Evolutionary conservation across 805 yeast species (phyloP).

Genomic region (Clavispora fructus): DNA sequence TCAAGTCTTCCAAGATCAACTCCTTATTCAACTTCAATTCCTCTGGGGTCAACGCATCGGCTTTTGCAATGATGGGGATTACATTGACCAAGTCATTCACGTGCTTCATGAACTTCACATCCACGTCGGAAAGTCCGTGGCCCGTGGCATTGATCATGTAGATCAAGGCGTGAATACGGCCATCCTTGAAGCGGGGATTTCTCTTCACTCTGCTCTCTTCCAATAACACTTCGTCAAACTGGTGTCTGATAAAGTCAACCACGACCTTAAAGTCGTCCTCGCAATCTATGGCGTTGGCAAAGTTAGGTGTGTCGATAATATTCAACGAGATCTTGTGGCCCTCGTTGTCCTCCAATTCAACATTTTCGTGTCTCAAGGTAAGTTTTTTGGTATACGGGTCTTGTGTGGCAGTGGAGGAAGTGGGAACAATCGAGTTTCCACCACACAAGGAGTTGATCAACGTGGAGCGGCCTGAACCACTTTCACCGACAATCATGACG

Average conservation of each 20-base stretch:
- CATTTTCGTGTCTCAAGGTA: slow-evolving; percentile 69
- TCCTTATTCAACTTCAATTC: slow-evolving; percentile 63
- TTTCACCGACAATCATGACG: slow-evolving; percentile 79
- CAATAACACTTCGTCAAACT: slow-evolving; percentile 74
- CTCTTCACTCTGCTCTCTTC: slow-evolving; percentile 80
- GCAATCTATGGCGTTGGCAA: slow-evolving; percentile 71
- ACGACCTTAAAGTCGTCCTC: slow-evolving; percentile 60
- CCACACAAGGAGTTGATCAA: slow-evolving; percentile 88
- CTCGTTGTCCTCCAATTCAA: slow-evolving; percentile 81
- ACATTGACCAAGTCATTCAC: slow-evolving; percentile 39
- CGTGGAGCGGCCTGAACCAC: slow-evolving; percentile 88
- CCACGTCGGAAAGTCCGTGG: slow-evolving; percentile 40
- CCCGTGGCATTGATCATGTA: slow-evolving; percentile 43
- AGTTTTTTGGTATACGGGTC: slow-evolving; percentile 46
- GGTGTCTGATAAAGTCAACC: slow-evolving; percentile 76
- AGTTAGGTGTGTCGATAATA: slow-evolving; percentile 79
- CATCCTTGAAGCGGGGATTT: slow-evolving; percentile 81
- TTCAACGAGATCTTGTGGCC: slow-evolving; percentile 76
- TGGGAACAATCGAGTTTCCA: slow-evolving; percentile 70
- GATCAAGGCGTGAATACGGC: slow-evolving; percentile 63
- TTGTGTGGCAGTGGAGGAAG: slow-evolving; percentile 57
- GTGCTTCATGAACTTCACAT: slow-evolving; percentile 37
- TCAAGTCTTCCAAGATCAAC: slow-evolving; percentile 72
- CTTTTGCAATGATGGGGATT: slow-evolving; percentile 40
- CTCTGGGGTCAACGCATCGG: slow-evolving; percentile 36